These are phyloP conservation scores for Tricholomella constricta DNA, from an alignment of 768 basidiomycete species.

Conservation along the genomic window DNA sequence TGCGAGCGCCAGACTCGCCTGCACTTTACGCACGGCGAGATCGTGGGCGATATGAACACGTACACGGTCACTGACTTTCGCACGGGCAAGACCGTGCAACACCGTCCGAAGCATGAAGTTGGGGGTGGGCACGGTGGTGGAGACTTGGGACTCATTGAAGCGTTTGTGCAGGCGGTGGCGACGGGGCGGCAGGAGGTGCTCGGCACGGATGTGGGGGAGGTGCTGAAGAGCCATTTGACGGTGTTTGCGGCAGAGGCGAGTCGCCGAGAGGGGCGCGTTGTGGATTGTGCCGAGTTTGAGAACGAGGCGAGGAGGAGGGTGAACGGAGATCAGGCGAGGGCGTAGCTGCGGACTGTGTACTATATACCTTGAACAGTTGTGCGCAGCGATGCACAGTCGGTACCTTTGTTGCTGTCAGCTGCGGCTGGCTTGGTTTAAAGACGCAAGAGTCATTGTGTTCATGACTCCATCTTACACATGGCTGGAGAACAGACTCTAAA, in stretches of 20 bases:
- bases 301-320: conserved; percentile 39
- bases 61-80: conserved; percentile 82
- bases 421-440: background rate
- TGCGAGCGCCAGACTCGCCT: conserved; percentile 84
- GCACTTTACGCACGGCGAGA: conserved; percentile 86
- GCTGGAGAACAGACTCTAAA: background rate
- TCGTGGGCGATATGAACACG: conserved; percentile 80
- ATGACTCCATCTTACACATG: background rate
- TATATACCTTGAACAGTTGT: background rate
- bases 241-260: conserved; percentile 89
- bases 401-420: too few species aligned
- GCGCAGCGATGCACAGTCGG: background rate
- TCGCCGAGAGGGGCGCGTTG: conserved; percentile 64
- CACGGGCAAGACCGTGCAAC: conserved; percentile 44
- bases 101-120: conserved; percentile 49
- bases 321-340: too few species aligned
- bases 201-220: conserved; percentile 66
- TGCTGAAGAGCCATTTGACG: conserved; percentile 76
- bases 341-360: too few species aligned
- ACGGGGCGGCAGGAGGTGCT: conserved; percentile 62
- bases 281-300: conserved; percentile 73
- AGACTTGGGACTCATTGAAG: conserved; percentile 70
- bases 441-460: background rate
- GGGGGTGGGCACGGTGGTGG: conserved; percentile 86
- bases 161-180: conserved; percentile 78